Conservation (phyloP, 1,139 yeast genomes). For the Pichia kudriavzevii region DNA sequence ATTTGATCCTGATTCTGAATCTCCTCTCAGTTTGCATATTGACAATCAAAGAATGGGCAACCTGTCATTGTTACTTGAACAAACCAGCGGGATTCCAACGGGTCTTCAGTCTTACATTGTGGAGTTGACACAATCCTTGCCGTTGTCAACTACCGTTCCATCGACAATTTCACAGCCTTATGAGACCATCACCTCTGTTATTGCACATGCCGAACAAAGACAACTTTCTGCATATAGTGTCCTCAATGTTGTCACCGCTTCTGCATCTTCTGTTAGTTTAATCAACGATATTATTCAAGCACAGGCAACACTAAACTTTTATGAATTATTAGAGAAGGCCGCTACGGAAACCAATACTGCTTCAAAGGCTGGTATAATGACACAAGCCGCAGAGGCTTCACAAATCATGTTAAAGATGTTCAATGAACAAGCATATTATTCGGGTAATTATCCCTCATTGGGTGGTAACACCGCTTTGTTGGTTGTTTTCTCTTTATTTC, state of each 20-base stretch:
- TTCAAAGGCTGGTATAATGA: slow-evolving; percentile 29
- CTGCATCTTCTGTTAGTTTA: slow-evolving; percentile 17
- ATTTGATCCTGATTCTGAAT: too few species aligned
- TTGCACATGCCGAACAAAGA: slow-evolving; percentile 8
- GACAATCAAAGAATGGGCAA: too few species aligned
- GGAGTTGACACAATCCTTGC: too few species aligned
- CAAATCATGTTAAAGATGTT: slow-evolving; percentile 23
- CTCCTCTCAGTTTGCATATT: too few species aligned
- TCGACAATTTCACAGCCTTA: slow-evolving; percentile 13
- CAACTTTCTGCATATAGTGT: slow-evolving; percentile 9
- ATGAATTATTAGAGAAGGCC: slow-evolving; percentile 29
- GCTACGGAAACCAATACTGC: slow-evolving; percentile 36
- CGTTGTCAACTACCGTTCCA: too few species aligned
- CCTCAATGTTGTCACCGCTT: slow-evolving; percentile 23
- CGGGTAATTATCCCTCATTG: slow-evolving; percentile 36
- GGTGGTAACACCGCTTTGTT: slow-evolving; percentile 46
- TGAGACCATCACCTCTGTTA: slow-evolving; percentile 17
- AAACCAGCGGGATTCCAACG: too few species aligned
- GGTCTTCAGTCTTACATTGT: too few species aligned
- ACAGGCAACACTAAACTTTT: slow-evolving; percentile 33
- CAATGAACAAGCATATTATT: slow-evolving; percentile 28
- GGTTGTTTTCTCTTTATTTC: slow-evolving; percentile 39
- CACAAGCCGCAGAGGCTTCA: slow-evolving; percentile 32
- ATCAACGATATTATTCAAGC: slow-evolving; percentile 29
- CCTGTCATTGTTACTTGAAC: too few species aligned